A percentile compares a stretch with the other conserved stretches of the same genome.
phyloP scores from a whole-genome alignment of 2,329 filamentous ascomycete genomes.

The Fusarium avenaceum region DNA sequence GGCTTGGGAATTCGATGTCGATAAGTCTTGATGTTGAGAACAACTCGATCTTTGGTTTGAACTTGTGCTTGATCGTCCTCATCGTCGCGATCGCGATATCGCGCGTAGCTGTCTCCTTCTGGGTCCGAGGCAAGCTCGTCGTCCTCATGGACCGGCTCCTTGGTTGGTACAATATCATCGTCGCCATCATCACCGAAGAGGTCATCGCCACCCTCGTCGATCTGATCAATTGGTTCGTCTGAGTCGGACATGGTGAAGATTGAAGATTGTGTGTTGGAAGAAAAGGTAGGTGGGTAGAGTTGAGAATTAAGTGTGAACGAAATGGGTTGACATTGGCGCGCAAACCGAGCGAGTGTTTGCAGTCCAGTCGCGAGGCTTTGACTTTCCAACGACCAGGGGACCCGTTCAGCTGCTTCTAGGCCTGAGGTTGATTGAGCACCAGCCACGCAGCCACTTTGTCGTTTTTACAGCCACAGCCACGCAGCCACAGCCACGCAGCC shows the following conservation, averaged over 20 bases:
- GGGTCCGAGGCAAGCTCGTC: conserved; percentile 68
- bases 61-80: conserved; percentile 61
- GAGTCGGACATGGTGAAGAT: conserved; percentile 65
- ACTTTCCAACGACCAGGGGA: conserved; percentile 10
- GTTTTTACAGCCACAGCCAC: background rate
- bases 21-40: conserved; percentile 74
- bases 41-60: conserved; percentile 66
- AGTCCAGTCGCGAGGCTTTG: conserved; percentile 19
- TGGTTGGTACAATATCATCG: conserved; percentile 69
- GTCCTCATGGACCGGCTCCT: conserved; percentile 74
- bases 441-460: conserved; percentile 15
- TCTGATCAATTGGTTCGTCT: conserved; percentile 65
- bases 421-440: conserved; percentile 20
- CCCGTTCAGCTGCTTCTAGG: conserved; percentile 24
- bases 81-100: conserved; percentile 60
- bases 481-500: background rate
- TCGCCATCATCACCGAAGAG: conserved; percentile 73
- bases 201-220: conserved; percentile 71
- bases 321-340: conserved; percentile 25
- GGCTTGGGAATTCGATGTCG: conserved; percentile 79
- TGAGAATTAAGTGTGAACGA: conserved; percentile 5
- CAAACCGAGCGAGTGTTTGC: conserved; percentile 19
- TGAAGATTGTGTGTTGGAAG: background rate
- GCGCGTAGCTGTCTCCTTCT: conserved; percentile 59
- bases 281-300: background rate